Percentiles rank a stretch among this genome's conserved stretches.
phyloP scores from a whole-genome alignment of 2,329 filamentous ascomycete species.

The Colletotrichum viniferum region DNA sequence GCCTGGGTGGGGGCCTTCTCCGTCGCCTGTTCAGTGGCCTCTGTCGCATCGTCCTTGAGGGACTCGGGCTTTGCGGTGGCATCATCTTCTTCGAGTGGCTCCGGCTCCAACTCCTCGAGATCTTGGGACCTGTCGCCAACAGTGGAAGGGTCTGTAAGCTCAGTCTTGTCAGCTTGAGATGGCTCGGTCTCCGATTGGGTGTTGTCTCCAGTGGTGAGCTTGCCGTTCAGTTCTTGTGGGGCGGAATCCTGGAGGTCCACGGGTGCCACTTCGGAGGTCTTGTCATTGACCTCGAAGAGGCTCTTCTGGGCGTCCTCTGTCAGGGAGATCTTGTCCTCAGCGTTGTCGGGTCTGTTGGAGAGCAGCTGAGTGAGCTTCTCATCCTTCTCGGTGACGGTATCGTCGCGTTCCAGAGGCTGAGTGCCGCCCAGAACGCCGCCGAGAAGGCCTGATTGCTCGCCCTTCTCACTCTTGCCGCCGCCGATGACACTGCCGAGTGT shows the following conservation, averaged over 20 bases:
- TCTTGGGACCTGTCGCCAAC: conserved; percentile 4
- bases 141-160: conserved; percentile 15
- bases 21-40: not conserved
- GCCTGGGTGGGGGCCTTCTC: not conserved
- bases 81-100: conserved; percentile 11
- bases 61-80: not conserved
- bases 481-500: conserved; percentile 8
- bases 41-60: conserved; percentile 1
- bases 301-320: conserved; percentile 22
- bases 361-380: conserved; percentile 18
- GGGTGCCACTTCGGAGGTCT: conserved; percentile 20
- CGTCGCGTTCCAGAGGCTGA: conserved; percentile 7
- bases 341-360: conserved; percentile 9
- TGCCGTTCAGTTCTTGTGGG: conserved; percentile 2
- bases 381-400: conserved; percentile 16
- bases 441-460: not conserved
- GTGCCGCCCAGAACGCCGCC: conserved; percentile 10
- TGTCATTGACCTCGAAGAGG: conserved; percentile 20
- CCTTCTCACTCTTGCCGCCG: not conserved
- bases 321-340: conserved; percentile 5
- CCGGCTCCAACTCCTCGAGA: conserved; percentile 17
- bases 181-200: conserved; percentile 20
- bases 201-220: conserved; percentile 18
- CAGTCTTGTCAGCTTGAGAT: conserved; percentile 19
- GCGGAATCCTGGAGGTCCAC: conserved; percentile 18